Percentiles rank a stretch among this genome's conserved stretches.
Conservation (phyloP, 1,284 basidiomycete species). For the Ganoderma lucidum region DNA sequence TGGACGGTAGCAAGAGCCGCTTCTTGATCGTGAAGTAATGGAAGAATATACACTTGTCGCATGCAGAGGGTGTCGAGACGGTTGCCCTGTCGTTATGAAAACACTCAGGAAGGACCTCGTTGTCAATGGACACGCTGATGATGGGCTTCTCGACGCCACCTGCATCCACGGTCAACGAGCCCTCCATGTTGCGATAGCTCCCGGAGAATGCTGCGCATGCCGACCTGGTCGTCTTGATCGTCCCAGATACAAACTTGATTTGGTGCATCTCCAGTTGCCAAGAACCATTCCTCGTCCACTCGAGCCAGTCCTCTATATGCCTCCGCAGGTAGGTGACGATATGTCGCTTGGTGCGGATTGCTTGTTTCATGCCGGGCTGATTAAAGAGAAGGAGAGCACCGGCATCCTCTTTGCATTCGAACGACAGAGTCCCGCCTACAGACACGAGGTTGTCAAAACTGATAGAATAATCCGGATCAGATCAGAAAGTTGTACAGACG, state of each 20-base stretch:
- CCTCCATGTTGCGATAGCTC: background rate
- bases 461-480: no score
- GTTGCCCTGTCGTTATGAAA: constrained; percentile 15
- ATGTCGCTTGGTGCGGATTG: constrained; percentile 9
- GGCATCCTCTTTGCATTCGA: constrained; percentile 7
- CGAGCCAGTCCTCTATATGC: constrained; percentile 18
- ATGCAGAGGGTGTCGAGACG: background rate
- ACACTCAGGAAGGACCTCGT: background rate
- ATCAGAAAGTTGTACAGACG: background rate
- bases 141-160: background rate
- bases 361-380: background rate
- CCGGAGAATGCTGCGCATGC: constrained; percentile 22
- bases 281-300: background rate
- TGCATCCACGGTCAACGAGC: background rate
- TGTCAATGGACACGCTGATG: background rate
- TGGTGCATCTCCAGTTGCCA: background rate
- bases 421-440: constrained; percentile 7
- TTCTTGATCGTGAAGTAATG: constrained; percentile 26
- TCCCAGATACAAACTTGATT: constrained; percentile 21
- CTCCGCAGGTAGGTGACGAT: constrained; percentile 16
- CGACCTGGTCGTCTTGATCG: constrained; percentile 17
- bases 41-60: constrained; percentile 25
- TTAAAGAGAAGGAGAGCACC: constrained; percentile 15
- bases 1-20: constrained; percentile 14
- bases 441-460: background rate